These are phyloP conservation scores for Colletotrichum kahawae DNA, from an alignment of 2,329 filamentous ascomycete genomes.

Conservation along the genomic window DNA sequence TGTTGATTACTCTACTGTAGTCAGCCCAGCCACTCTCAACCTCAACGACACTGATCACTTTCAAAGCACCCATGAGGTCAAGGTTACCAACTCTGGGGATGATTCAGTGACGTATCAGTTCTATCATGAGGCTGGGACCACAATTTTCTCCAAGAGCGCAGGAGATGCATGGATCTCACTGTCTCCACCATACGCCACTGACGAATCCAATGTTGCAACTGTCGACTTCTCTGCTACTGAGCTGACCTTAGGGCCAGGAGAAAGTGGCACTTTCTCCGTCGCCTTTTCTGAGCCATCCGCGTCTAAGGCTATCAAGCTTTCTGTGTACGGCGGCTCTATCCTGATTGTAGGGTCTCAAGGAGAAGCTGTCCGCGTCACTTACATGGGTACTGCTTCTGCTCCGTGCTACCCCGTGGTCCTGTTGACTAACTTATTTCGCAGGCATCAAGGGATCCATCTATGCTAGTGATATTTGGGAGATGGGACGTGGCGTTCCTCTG, in stretches of 20 bases:
- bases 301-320: neutral
- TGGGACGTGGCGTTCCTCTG: slow-evolving; percentile 20
- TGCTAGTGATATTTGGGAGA: slow-evolving; percentile 23
- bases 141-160: neutral
- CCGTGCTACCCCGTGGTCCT: neutral
- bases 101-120: slow-evolving; percentile 36
- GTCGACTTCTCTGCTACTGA: neutral
- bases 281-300: neutral
- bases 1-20: slow-evolving; percentile 41
- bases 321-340: slow-evolving; percentile 3
- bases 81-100: slow-evolving; percentile 41
- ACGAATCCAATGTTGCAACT: neutral
- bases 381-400: neutral
- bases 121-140: neutral
- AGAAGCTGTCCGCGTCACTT: slow-evolving; percentile 1
- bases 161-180: neutral
- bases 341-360: neutral
- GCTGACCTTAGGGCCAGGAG: neutral
- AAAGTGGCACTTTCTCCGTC: neutral
- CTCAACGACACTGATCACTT: slow-evolving; percentile 51
- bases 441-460: slow-evolving; percentile 21
- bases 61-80: slow-evolving; percentile 26
- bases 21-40: slow-evolving; percentile 37
- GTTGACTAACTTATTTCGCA: neutral
- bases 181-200: neutral